Base-by-base conservation (phyloP, 257 asterid species). In the Jacaranda mimosifolia region DNA sequence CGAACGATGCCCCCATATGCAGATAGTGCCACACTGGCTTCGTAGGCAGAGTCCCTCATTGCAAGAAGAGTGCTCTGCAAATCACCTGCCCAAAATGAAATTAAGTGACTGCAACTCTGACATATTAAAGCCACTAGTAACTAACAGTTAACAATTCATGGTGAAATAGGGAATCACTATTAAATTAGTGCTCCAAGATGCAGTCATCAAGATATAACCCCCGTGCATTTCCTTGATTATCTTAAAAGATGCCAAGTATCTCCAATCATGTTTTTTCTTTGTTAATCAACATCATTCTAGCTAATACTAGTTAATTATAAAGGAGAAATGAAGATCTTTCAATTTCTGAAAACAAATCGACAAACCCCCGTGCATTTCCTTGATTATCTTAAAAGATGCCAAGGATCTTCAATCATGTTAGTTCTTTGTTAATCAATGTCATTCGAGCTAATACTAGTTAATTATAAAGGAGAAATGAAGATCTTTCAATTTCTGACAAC, bases 61-160 rank as follows among this genome's bases (percentile, higher is more conserved):
- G 89, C 96, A 81, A 90, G 87, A 83, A 96, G 97, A 78, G 96
- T 96, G 83, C 82, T 91, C 81, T 96, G 98, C 83, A 96, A 63
- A 80, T 93, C 96, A 83, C 87, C 99, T 95, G 91, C 77, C 82
- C 69, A 77, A 81, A 70, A 77, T 57, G 58, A 59, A 65, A 75
- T 58, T 52, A 11, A 43, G 59, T 15, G 48, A 60, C n/a, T 7
- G 59, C 46, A 64, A 75, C 46, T 58, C 68, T 46, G 45, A 52
- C 73, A 74, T 19, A 73, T 66, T 14, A 42, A 14, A 76, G 62
- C 75, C 21, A 71, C 79, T 63, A 66, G 60, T 51, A 62, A 71
- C 64, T 52, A 76, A 78, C 18, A 45, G 19, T 70, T 45, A 75
- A 63, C 77, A 56, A 35, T 42, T 43, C 77, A 19, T 62, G 36